A percentile compares a stretch with the other conserved stretches of the same genome.
These are phyloP conservation scores for Lachancea fermentati DNA, from an alignment of 805 yeast genomes.

Conservation along the genomic window DNA sequence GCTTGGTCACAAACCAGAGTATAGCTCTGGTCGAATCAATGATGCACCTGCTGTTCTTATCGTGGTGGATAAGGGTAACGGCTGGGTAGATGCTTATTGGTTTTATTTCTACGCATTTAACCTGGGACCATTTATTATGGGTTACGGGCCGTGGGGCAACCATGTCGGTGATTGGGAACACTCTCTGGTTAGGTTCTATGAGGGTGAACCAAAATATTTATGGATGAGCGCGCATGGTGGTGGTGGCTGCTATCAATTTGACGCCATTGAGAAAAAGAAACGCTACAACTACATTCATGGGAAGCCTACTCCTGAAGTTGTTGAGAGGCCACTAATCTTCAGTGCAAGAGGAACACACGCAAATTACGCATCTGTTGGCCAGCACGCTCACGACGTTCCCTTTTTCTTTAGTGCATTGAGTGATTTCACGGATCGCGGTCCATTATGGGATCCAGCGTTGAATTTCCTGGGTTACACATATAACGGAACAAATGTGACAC, in stretches of 20 bases:
- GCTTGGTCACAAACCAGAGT: conserved; percentile 71
- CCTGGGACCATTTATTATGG: conserved; percentile 96
- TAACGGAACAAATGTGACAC: conserved; percentile 51
- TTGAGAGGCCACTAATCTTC: conserved; percentile 66
- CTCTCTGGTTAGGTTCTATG: conserved; percentile 73
- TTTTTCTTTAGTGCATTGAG: conserved; percentile 67
- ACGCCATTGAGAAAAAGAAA: conserved; percentile 53
- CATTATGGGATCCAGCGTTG: conserved; percentile 87
- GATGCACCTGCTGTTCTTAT: conserved; percentile 77
- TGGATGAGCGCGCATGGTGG: conserved; percentile 99
- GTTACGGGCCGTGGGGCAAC: conserved; percentile 93
- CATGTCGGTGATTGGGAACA: conserved; percentile 99
- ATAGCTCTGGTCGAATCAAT: conserved; percentile 62
- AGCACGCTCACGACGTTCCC: conserved; percentile 92
- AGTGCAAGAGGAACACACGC: conserved; percentile 97
- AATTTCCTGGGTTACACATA: conserved; percentile 79
- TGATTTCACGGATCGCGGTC: conserved; percentile 93
- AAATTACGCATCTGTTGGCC: conserved; percentile 92
- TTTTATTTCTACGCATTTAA: conserved; percentile 92
- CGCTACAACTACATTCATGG: conserved; percentile 87
- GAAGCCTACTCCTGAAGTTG: conserved; percentile 54
- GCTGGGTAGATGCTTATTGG: conserved; percentile 95
- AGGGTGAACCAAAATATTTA: conserved; percentile 72
- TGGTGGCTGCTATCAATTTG: conserved; percentile 80
- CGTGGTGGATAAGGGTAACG: conserved; percentile 88